phyloP scores from a whole-genome alignment of 805 yeast species.

The Barnettozyma sucrosica region DNA sequence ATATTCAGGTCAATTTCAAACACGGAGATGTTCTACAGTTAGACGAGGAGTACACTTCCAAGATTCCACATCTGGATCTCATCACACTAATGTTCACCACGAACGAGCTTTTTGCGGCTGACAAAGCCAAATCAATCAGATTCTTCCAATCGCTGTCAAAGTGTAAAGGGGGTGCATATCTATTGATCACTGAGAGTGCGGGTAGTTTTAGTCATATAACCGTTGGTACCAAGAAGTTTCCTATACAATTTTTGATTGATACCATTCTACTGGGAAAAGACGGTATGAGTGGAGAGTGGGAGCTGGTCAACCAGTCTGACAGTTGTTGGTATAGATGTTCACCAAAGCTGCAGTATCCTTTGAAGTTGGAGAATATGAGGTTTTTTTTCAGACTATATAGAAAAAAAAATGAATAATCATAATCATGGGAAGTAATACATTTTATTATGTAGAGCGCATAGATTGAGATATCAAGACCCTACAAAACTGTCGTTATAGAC shows the following conservation, averaged over 20 bases:
- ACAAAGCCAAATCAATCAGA: slow-evolving; percentile 53
- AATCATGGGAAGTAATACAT: no score
- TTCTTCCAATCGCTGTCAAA: slow-evolving; percentile 49
- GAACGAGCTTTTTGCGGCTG: slow-evolving; percentile 73
- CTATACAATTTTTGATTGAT: slow-evolving; percentile 75
- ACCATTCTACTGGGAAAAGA: slow-evolving; percentile 56
- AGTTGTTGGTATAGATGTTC: slow-evolving; percentile 75
- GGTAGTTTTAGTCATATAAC: slow-evolving; percentile 82
- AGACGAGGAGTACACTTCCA: slow-evolving; percentile 19
- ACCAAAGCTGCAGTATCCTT: slow-evolving; percentile 47
- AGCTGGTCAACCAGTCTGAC: slow-evolving; percentile 56
- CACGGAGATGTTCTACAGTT: slow-evolving; percentile 33
- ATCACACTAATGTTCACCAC: slow-evolving; percentile 81
- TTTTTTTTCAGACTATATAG: slow-evolving; percentile 73
- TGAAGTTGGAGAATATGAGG: slow-evolving; percentile 83
- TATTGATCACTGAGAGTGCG: slow-evolving; percentile 79
- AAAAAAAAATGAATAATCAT: slow-evolving; percentile 34
- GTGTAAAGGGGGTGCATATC: slow-evolving; percentile 51
- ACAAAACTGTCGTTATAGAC: slow-evolving; percentile 9
- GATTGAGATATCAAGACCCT: no score
- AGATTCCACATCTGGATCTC: slow-evolving; percentile 35
- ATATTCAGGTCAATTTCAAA: slow-evolving; percentile 29
- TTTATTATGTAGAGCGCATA: no score
- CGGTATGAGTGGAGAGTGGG: slow-evolving; percentile 53
- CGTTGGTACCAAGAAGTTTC: slow-evolving; percentile 72